These are phyloP conservation scores for Penicillium fuscoglaucum DNA, from an alignment of 2,329 filamentous ascomycete genomes.

Conservation along the genomic window DNA sequence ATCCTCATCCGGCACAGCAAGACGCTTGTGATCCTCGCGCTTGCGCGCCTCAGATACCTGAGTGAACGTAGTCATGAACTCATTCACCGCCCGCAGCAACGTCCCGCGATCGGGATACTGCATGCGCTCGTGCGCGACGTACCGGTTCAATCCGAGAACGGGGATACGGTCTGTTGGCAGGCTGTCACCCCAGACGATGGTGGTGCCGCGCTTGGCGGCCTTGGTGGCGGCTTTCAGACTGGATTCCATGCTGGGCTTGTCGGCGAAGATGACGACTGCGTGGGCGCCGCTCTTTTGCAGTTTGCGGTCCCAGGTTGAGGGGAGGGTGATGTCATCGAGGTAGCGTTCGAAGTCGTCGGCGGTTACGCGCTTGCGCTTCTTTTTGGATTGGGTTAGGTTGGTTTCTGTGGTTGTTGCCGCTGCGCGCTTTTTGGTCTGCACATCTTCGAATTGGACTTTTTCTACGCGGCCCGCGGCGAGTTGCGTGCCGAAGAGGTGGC, in stretches of 20 bases:
- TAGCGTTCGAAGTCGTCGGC: constrained; percentile 54
- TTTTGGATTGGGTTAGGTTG: constrained; percentile 30
- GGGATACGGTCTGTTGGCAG: constrained; percentile 57
- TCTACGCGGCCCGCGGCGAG: constrained; percentile 79
- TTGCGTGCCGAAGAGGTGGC: constrained; percentile 70
- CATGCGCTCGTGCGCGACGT: constrained; percentile 68
- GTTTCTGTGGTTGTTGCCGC: constrained; percentile 22
- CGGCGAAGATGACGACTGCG: constrained; percentile 80
- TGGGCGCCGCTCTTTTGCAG: constrained; percentile 73
- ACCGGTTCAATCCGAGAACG: constrained; percentile 53
- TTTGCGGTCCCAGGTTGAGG: constrained; percentile 70
- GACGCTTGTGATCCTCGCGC: constrained; percentile 60
- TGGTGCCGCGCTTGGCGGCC: constrained; percentile 57
- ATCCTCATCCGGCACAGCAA: constrained; percentile 86
- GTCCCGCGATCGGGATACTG: constrained; percentile 66
- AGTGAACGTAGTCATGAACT: constrained; percentile 78
- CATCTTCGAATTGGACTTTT: constrained; percentile 68
- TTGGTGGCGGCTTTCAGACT: constrained; percentile 74
- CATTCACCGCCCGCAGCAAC: constrained; percentile 74
- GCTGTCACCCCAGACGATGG: constrained; percentile 68
- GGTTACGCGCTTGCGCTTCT: constrained; percentile 58
- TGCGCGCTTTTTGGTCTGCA: constrained; percentile 40
- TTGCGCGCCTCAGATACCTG: constrained; percentile 67
- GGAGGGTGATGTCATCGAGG: constrained; percentile 63
- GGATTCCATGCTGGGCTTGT: constrained; percentile 72